Base-by-base conservation (phyloP, 495 filamentous ascomycete genomes). In the Hapsidospora chrysogenum region DNA sequence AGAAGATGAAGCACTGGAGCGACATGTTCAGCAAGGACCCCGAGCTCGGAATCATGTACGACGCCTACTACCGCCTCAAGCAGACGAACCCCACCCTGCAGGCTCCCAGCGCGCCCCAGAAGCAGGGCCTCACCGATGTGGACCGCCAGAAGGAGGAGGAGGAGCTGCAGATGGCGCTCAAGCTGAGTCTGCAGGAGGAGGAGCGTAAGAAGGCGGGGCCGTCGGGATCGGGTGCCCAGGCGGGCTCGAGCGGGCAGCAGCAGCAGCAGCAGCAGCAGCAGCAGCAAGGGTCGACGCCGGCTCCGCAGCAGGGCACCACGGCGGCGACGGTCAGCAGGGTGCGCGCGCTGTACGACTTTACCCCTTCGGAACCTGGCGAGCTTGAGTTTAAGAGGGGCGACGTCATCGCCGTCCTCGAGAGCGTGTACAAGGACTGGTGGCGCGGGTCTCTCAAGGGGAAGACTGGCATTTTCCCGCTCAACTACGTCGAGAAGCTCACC, bases 361-460 rank as follows among this genome's bases (percentile, higher is more conserved):
- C 78, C 33, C 89, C 89, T 3, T 86, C 85, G 3, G 89, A 97
- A 57, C 72, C 84, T 14, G 86, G 86, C 16, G 89, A 97, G 58
- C 64, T 97, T 33, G 84, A 89, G 45, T 97, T 97, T 49, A 77
- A 84, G 38, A 97, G 94, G 61, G 85, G 85, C 5, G 89, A 97
- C 59, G 78, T 94, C 29, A 97, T 97, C 55, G 87, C 92, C 8
- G 89, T 97, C 10, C 64, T 97, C 16, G 92, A 96, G 53, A 92
- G 83, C 4, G 89, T 96, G 3, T 97, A 89, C 53, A 97, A 96
- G 56, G 89, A 97, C 59, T 97, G 89, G 89, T 97, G 89, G 89
- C 92, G 92, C 48, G 89, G 89, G 3, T 92, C 85, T 29, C 56
- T 96, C 41, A 72, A 82, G 52, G 89, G 89, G 4, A 84, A 95